Conservation (phyloP, 106 monocot species). For the Chionographis japonica region DNA sequence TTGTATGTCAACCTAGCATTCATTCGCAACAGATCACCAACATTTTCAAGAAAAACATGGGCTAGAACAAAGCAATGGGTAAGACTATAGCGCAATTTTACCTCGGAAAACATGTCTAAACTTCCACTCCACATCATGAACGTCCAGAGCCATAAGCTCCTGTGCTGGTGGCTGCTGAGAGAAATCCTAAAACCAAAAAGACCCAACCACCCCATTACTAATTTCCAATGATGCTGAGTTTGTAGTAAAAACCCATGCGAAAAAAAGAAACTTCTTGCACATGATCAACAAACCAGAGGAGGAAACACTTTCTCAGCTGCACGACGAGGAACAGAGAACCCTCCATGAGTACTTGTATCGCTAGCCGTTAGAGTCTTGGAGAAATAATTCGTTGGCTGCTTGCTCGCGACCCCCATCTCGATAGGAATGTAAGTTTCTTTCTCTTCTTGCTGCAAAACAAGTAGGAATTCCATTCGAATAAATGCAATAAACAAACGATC, state of each 20-base stretch:
- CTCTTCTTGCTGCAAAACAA: constrained; percentile 71
- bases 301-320: constrained; percentile 98
- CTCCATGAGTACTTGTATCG: constrained; percentile 97
- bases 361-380: constrained; percentile 98
- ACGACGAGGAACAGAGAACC: constrained; percentile 96
- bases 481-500: too few species aligned
- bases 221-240: neutral
- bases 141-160: constrained; percentile 71
- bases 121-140: constrained; percentile 83
- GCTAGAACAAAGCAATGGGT: too few species aligned
- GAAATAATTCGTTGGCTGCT: constrained; percentile 98
- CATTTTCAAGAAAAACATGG: too few species aligned
- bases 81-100: neutral
- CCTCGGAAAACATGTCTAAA: constrained; percentile 84
- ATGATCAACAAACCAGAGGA: constrained; percentile 58
- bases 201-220: neutral
- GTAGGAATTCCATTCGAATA: too few species aligned
- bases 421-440: constrained; percentile 73
- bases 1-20: too few species aligned
- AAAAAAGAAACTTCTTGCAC: neutral
- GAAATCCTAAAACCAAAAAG: constrained; percentile 49
- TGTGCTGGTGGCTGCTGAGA: constrained; percentile 71
- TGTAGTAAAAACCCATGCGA: neutral
- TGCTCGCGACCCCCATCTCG: constrained; percentile 85
- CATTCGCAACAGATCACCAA: too few species aligned